Evolutionary conservation across 495 filamentous ascomycete genomes (phyloP).

Genomic region (Xylaria flabelliformis): DNA sequence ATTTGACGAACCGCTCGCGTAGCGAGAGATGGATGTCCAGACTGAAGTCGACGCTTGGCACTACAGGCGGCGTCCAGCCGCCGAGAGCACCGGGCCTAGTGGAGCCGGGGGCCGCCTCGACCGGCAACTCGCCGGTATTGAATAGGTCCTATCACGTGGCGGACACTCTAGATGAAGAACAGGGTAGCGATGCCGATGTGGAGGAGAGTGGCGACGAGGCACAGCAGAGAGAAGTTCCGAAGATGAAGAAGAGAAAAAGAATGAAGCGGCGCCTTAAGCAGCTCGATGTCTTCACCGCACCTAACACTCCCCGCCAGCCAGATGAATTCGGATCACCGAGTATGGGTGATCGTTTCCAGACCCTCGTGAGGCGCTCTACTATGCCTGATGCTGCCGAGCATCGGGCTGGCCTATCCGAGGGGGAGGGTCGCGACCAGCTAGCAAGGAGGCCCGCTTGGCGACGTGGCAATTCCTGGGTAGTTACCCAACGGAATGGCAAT

Average conservation of each 20-base stretch:
- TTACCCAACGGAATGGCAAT: conserved; percentile 40
- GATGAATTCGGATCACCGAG: conserved; percentile 41
- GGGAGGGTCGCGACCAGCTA: conserved; percentile 81
- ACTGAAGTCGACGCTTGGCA: conserved; percentile 64
- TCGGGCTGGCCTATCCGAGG: conserved; percentile 81
- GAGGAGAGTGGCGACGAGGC: conserved; percentile 70
- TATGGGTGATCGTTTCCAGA: conserved; percentile 46
- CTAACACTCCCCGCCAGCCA: conserved; percentile 44
- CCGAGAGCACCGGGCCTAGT: conserved; percentile 48
- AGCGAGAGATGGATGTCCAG: conserved; percentile 71
- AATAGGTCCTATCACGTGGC: conserved; percentile 48
- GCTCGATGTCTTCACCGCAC: conserved; percentile 50
- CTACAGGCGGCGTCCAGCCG: conserved; percentile 47
- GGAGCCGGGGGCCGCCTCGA: conserved; percentile 44
- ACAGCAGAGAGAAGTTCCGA: conserved; percentile 50
- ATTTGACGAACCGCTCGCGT: conserved; percentile 59
- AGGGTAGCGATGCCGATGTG: conserved; percentile 75
- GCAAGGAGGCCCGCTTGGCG: conserved; percentile 60
- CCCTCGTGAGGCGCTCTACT: conserved; percentile 71
- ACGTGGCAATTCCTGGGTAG: conserved; percentile 62
- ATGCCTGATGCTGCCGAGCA: conserved; percentile 71
- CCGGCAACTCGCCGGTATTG: conserved; percentile 53
- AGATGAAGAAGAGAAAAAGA: conserved; percentile 61
- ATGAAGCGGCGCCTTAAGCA: conserved; percentile 60
- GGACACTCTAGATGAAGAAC: conserved; percentile 63